Evolutionary conservation across 1,139 yeast genomes (phyloP).

Genomic region (Zygosaccharomyces sapae): DNA sequence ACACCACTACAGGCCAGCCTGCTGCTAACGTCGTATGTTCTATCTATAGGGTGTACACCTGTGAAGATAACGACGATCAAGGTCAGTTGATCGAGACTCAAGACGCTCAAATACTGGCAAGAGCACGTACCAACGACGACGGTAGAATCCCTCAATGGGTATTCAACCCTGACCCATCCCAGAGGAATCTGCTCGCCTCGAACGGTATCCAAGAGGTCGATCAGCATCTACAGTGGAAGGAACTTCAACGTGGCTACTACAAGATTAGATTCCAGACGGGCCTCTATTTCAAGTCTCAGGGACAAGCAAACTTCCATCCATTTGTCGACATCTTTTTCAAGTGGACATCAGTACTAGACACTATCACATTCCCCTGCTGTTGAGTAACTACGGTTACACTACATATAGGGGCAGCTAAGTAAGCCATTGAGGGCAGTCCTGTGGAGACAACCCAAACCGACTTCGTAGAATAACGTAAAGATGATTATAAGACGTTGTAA

Average conservation of each 20-base stretch:
- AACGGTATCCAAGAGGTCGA: conserved; percentile 40
- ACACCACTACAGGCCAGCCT: conserved; percentile 79
- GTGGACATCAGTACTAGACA: conserved; percentile 58
- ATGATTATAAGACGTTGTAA: neutral
- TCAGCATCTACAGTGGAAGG: conserved; percentile 40
- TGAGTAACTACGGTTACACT: conserved; percentile 80
- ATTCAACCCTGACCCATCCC: conserved; percentile 40
- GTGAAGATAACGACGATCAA: conserved; percentile 13
- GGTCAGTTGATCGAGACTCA: conserved; percentile 35
- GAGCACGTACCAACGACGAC: conserved; percentile 65
- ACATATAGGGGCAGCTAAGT: conserved; percentile 78
- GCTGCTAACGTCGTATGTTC: conserved; percentile 65
- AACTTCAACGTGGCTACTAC: conserved; percentile 57
- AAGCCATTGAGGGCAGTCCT: no score
- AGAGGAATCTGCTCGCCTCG: conserved; percentile 24
- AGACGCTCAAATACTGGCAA: conserved; percentile 48
- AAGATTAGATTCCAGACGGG: conserved; percentile 73
- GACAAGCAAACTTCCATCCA: conserved; percentile 63
- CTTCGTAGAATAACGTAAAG: neutral
- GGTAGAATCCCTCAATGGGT: conserved; percentile 76
- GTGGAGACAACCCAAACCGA: no score
- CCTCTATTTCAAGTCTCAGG: conserved; percentile 48
- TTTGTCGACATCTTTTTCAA: conserved; percentile 73
- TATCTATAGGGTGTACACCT: conserved; percentile 42
- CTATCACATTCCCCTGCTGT: conserved; percentile 79